Conservation (phyloP, 2,329 filamentous ascomycete species). For the Rachicladosporium sp. region DNA sequence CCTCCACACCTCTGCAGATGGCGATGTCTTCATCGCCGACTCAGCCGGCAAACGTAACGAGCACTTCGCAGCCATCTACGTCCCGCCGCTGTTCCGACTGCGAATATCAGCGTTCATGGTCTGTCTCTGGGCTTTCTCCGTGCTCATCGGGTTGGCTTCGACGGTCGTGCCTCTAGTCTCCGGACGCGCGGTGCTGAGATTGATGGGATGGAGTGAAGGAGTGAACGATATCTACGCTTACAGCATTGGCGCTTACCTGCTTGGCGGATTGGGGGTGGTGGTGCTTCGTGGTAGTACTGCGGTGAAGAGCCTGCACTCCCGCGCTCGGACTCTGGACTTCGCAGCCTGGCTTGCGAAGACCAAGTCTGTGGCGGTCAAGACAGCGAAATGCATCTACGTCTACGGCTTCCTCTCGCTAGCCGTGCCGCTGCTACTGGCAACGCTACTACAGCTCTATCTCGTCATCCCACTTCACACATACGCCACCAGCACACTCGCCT, state of each 20-base stretch:
- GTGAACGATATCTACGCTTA: slow-evolving; percentile 97
- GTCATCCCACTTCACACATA: slow-evolving; percentile 79
- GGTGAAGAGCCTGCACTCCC: slow-evolving; percentile 7
- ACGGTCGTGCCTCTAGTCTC: slow-evolving; percentile 80
- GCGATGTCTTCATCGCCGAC: slow-evolving; percentile 28
- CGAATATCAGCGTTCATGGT: slow-evolving; percentile 78
- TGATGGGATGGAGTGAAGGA: slow-evolving; percentile 59
- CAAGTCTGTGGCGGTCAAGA: slow-evolving; percentile 19
- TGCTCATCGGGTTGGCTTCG: slow-evolving; percentile 68
- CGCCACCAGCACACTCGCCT: slow-evolving; percentile 1
- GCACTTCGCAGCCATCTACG: slow-evolving; percentile 46
- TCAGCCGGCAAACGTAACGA: slow-evolving; percentile 25
- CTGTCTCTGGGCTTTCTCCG: slow-evolving; percentile 87
- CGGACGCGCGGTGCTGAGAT: slow-evolving; percentile 65
- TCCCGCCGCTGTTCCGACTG: slow-evolving; percentile 72
- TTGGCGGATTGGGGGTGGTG: slow-evolving; percentile 57
- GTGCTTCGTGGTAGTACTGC: slow-evolving; percentile 12
- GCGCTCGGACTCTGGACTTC: slow-evolving; percentile 11
- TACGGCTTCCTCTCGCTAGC: slow-evolving; percentile 61
- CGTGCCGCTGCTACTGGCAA: slow-evolving; percentile 67
- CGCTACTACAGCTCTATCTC: slow-evolving; percentile 77
- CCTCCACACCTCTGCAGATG: slow-evolving; percentile 56
- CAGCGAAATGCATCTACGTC: slow-evolving; percentile 54
- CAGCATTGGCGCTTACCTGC: slow-evolving; percentile 73
- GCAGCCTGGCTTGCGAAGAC: slow-evolving; percentile 13